A percentile compares a stretch with the other conserved stretches of the same genome.
Conservation (phyloP, 495 filamentous ascomycete species). For the Durotheca rogersii region DNA sequence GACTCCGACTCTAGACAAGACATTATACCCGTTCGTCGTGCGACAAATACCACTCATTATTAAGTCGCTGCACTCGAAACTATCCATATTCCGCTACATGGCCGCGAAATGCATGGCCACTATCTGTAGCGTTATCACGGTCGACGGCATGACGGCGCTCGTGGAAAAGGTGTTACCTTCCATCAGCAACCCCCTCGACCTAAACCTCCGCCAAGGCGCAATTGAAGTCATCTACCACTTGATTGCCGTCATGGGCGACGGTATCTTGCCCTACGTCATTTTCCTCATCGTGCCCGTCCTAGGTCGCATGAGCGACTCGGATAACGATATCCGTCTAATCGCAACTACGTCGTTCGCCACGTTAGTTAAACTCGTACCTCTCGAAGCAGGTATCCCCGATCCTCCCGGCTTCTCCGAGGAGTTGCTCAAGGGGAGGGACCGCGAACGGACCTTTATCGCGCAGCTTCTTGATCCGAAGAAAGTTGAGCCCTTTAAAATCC, state of each 20-base stretch:
- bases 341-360: slow-evolving; percentile 97
- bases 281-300: slow-evolving; percentile 98
- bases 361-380: slow-evolving; percentile 95
- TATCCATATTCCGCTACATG: slow-evolving; percentile 92
- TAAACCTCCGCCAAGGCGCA: slow-evolving; percentile 84
- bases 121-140: slow-evolving; percentile 91
- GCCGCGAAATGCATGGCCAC: slow-evolving; percentile 97
- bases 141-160: slow-evolving; percentile 92
- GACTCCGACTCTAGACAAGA: slow-evolving; percentile 74
- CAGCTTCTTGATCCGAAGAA: slow-evolving; percentile 96
- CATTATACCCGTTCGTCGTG: slow-evolving; percentile 74
- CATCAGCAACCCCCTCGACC: slow-evolving; percentile 82
- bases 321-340: slow-evolving; percentile 90
- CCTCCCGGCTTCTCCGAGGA: slow-evolving; percentile 88
- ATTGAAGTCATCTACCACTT: slow-evolving; percentile 94
- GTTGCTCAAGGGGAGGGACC: slow-evolving; percentile 82
- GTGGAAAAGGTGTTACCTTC: slow-evolving; percentile 90
- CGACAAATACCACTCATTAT: slow-evolving; percentile 81
- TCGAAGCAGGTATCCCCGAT: slow-evolving; percentile 96
- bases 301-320: slow-evolving; percentile 98
- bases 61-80: slow-evolving; percentile 77
- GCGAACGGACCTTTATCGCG: slow-evolving; percentile 91
- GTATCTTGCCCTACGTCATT: slow-evolving; percentile 94
- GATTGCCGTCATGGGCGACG: slow-evolving; percentile 97
- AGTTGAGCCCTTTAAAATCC: slow-evolving; percentile 89